Evolutionary conservation across 768 basidiomycete genomes (phyloP).

Genomic region (Podaxis carcinomalis): DNA sequence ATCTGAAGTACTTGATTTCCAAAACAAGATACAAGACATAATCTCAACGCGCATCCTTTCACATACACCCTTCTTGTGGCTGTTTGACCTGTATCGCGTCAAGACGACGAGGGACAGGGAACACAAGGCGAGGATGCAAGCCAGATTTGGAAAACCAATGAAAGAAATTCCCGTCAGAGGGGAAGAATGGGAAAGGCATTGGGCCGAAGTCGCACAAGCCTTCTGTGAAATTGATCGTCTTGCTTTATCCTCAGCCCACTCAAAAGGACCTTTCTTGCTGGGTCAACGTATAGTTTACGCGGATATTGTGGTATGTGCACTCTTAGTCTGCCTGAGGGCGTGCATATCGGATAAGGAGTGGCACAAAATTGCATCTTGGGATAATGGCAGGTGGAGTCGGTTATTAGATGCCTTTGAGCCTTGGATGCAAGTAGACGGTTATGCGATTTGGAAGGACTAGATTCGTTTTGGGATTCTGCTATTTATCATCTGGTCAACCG

Average conservation of each 20-base stretch:
- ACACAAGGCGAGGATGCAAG: no score
- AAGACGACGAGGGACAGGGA: no score
- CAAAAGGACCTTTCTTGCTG: neutral
- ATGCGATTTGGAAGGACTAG: neutral
- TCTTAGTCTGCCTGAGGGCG: neutral
- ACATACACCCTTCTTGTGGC: no score
- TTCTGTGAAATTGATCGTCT: neutral
- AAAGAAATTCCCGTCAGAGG: slow-evolving; percentile 13
- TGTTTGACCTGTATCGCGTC: no score
- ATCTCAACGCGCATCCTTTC: no score
- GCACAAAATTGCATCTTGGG: neutral
- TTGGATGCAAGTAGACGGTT: neutral
- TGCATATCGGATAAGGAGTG: neutral
- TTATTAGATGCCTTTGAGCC: neutral
- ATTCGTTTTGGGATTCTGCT: no score
- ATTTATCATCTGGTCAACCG: no score
- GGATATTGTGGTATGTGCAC: neutral
- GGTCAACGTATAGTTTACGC: neutral
- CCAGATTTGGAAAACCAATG: slow-evolving; percentile 5
- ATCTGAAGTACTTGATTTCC: no score
- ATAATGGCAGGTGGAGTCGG: neutral
- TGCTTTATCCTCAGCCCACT: neutral
- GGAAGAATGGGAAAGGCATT: neutral
- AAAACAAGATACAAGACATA: no score
- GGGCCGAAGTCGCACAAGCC: neutral